Evolutionary conservation across 495 filamentous ascomycete genomes (phyloP), one percentile per base, ranked within the genome.

Genomic region (Podospora fimiseda): DNA sequence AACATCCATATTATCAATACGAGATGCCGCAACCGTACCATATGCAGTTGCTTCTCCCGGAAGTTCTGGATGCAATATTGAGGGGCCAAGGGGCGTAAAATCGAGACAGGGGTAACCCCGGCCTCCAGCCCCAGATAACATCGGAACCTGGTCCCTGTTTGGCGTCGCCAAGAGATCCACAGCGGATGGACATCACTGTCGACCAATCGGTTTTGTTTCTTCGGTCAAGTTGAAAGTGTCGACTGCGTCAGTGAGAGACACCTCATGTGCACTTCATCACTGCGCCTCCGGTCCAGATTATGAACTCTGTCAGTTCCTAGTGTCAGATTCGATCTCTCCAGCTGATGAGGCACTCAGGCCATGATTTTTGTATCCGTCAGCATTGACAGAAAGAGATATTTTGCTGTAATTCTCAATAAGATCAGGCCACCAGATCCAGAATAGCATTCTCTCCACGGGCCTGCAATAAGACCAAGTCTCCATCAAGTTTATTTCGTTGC

Each of bases 41-140:
- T 23, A 45, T 19, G 43, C 43, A 8, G 6, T 16, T 11, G 20
- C 43, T 45, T 45, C 43, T 47, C 23, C 16, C 15, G 44, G 44
- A 47, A 44, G 22, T 44, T 44, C 9, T 33, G 21, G 16, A 33
- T 51, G 48, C 47, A 45, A 41, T 46, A 27, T 23, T 24, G 23
- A 43, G 45, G 37, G 46, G 54, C n/a, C 19, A 46, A 18, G 36
- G 41, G 22, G 13, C 48, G 30, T 46, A 24, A 46, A 21, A 40
- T n/a, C 23, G 23, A 47, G 20, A 27, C 20, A 44, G 37, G 11
- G 13, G 14, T 27, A 38, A 24, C 55, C 48, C 55, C 40, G 43
- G 42, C 42, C 42, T 44, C 6, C 14, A 22, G 44, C 50, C 44
- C 49, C 43, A 57, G 55, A 50, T 43, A 49, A 44, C 54, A 19